Base-by-base conservation (phyloP, 2,329 filamentous ascomycete genomes). In the Colletotrichum sp. region DNA sequence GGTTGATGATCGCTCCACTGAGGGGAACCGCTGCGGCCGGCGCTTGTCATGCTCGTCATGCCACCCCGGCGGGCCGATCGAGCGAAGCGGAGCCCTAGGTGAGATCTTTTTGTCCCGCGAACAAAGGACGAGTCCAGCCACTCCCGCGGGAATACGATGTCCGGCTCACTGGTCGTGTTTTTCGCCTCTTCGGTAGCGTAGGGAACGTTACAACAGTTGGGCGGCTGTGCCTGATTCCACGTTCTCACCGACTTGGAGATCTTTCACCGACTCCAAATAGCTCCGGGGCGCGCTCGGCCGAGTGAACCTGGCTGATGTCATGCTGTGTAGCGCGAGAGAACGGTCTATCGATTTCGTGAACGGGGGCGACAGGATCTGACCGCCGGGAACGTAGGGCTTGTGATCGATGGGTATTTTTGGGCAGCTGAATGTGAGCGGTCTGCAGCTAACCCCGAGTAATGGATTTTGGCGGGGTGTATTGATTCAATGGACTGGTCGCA, bases 1-100 rank as follows among this genome's bases (percentile, higher is more conserved):
- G 32, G 36, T 21, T 15, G 30, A 21, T 49, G 32, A 18, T 65
- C 59, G 36, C 63, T 57, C 64, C 74, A 52, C 70, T 34, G n/a
- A 32, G 36, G 72, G 59, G 65, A 64, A 39, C 69, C 67, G 36
- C 68, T 44, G 39, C 52, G 60, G 34, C 69, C 68, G 57, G 52
- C 57, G 57, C 64, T 59, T 68, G 34, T 69, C 57, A 69, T 65
- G 64, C 59, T 64, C 59, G 70, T 73, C 64, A 73, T 76, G 64
- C 64, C 57, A 73, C 64, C 32, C 39, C 49, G 49, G 30, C 15
- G 55, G 9, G 60, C 67, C 62, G 62, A 66, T 39, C 55, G 36
- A 26, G n/a, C 15, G 64, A 21, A 21, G 68, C 52, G 49, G 16
- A 32, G 52, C 24, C 59, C 59, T 28, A 18, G 18, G 30, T 18